Evolutionary conservation across 2,329 filamentous ascomycete species (phyloP), one percentile per base, ranked within the genome.

Genomic region (Clarireedia homoeocarpa): DNA sequence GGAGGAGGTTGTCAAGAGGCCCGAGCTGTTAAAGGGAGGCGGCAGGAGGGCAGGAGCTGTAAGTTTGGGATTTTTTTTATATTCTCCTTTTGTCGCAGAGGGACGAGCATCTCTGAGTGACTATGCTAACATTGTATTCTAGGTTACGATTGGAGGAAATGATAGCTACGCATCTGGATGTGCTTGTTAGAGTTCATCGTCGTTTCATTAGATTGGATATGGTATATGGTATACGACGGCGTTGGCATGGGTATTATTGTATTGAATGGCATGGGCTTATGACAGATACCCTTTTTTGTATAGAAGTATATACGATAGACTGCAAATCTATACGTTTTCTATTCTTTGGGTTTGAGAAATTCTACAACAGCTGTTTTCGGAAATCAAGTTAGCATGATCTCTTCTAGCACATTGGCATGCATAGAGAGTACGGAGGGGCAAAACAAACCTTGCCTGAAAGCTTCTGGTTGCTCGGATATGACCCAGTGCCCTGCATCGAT

Each of bases 401-500:
- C 15, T 42, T 4, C 30, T 10, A 34, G 30, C 27, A 20, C 15
- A 26, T 2, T 49, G 17, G n/a, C 12, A 24, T 9, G 2, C 6
- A 36, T 14, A 4, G 48, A 23, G 20, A 44, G n/a, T 34, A 27
- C 24, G 12, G 30, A 23, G 24, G 24, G 15, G 44, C 15, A 40
- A 57, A 46, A 69, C 79, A 69, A 69, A 90, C 88, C 85, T 77
- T 80, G 74, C 67, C 85, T 82, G 62, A 95, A 95, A 9, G 77
- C 84, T 67, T 90, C 83, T 0, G 90, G 89, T 64, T 90, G 85
- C 75, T 95, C 90, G n/a, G 88, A 89, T 60, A 92, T 91, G 5
- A 95, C 75, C 90, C 90, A 95, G 70, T 95, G 90, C 0, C 90
- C 90, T 7, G 85, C 80, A 39, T 94, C 85, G 34, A 95, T 74